Conservation (phyloP, 345 rosid genomes). For the Eucalyptus sp. region DNA sequence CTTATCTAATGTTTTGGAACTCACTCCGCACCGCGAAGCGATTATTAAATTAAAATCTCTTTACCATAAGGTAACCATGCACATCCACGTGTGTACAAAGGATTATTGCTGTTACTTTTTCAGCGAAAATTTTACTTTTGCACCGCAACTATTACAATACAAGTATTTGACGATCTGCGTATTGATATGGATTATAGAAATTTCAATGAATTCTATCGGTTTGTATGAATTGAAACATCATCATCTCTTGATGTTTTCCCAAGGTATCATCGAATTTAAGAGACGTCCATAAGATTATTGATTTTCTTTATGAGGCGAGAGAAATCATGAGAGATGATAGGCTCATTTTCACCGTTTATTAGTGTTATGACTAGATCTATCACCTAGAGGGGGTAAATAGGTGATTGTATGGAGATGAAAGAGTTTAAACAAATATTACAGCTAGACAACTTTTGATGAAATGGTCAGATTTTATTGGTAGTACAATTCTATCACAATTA, state of each 20-base stretch:
- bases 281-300: neutral
- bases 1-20: neutral
- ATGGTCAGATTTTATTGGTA: fast-evolving
- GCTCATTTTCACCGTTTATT: no score
- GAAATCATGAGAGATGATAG: neutral
- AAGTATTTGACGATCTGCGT: neutral
- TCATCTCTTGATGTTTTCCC: neutral
- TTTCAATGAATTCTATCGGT: neutral
- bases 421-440: no score
- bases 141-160: neutral
- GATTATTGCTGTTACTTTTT: neutral
- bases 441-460: no score
- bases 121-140: neutral
- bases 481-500: no score
- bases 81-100: neutral
- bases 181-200: neutral
- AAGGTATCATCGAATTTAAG: neutral
- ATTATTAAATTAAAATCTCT: neutral
- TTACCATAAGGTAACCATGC: neutral
- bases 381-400: no score
- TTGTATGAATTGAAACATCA: neutral
- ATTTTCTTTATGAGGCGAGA: neutral
- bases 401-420: no score
- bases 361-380: no score
- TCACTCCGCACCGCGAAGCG: neutral